Evolutionary conservation across 768 basidiomycete species (phyloP).

Genomic region (Phanerodontia chrysosporium): DNA sequence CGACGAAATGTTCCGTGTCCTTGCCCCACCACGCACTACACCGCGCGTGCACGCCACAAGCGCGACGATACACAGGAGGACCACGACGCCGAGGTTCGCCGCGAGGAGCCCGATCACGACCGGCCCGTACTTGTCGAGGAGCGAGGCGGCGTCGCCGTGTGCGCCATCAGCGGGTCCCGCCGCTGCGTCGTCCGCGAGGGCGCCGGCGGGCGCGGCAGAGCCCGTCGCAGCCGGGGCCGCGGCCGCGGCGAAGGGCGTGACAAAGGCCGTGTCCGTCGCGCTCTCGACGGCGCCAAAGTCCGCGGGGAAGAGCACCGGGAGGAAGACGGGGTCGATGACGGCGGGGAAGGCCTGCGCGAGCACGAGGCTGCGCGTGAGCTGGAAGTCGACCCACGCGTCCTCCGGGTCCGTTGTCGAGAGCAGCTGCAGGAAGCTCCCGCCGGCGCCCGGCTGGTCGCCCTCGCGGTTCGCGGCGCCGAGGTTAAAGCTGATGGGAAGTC

Average conservation of each 20-base stretch:
- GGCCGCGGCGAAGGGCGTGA: neutral
- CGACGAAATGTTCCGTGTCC: neutral
- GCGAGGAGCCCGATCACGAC: conserved; percentile 16
- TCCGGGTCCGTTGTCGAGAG: conserved; percentile 21
- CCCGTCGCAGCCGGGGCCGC: neutral
- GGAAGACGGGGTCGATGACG: neutral
- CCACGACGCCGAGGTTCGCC: conserved; percentile 9
- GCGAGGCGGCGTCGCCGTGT: neutral
- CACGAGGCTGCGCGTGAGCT: neutral
- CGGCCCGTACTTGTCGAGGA: conserved; percentile 17
- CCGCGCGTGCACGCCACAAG: conserved; percentile 7
- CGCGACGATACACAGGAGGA: conserved; percentile 6
- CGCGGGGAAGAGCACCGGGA: neutral
- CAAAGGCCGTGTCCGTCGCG: neutral
- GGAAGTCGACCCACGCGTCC: conserved; percentile 2
- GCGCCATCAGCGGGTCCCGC: neutral
- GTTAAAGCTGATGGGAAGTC: conserved; percentile 14
- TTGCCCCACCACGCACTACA: neutral
- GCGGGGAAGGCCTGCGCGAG: neutral
- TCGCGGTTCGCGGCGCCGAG: conserved; percentile 11
- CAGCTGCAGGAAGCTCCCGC: conserved; percentile 28
- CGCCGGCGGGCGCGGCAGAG: neutral
- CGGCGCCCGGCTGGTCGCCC: conserved; percentile 7
- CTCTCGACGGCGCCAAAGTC: neutral
- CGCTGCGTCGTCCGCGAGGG: neutral